Percentiles rank a stretch among this genome's conserved stretches.
These are phyloP conservation scores for Hypomontagnella submonticulosa DNA, from an alignment of 495 filamentous ascomycete species.

Conservation along the genomic window DNA sequence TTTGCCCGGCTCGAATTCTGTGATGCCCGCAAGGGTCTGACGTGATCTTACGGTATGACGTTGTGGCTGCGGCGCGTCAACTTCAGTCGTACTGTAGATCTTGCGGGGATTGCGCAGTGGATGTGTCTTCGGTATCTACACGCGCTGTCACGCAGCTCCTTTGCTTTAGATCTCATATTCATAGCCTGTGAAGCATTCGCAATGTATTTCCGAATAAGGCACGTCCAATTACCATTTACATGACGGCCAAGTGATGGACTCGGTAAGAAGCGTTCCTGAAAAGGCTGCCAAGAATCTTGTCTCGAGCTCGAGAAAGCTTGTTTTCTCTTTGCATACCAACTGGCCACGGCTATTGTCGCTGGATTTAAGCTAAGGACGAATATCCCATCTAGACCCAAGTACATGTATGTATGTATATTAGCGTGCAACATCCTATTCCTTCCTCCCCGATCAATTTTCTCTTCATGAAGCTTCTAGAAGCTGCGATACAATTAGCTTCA, in stretches of 20 bases:
- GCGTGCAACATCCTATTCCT: too few relatives aligned
- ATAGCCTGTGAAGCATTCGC: conserved; percentile 4
- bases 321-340: conserved; percentile 1
- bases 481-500: too few relatives aligned
- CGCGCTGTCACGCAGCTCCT: background rate
- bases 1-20: conserved; percentile 3
- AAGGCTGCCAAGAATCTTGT: conserved; percentile 4
- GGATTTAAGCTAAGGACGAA: too few relatives aligned
- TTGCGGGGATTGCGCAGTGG: background rate
- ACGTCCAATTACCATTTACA: background rate
- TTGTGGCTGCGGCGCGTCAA: background rate
- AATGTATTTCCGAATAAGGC: conserved; percentile 5
- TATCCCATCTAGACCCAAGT: too few relatives aligned
- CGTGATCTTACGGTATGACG: conserved; percentile 13
- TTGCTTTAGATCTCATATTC: conserved; percentile 3
- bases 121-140: background rate
- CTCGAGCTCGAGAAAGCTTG: conserved; percentile 10
- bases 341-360: too few relatives aligned
- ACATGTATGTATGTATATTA: too few relatives aligned
- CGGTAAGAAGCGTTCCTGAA: conserved; percentile 8
- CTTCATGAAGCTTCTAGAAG: too few relatives aligned
- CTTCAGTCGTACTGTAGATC: conserved; percentile 28
- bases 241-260: background rate
- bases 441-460: too few relatives aligned
- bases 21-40: conserved; percentile 26